Base-by-base conservation (phyloP, 139 green algal species). In the Chlorella ohadii region DNA sequence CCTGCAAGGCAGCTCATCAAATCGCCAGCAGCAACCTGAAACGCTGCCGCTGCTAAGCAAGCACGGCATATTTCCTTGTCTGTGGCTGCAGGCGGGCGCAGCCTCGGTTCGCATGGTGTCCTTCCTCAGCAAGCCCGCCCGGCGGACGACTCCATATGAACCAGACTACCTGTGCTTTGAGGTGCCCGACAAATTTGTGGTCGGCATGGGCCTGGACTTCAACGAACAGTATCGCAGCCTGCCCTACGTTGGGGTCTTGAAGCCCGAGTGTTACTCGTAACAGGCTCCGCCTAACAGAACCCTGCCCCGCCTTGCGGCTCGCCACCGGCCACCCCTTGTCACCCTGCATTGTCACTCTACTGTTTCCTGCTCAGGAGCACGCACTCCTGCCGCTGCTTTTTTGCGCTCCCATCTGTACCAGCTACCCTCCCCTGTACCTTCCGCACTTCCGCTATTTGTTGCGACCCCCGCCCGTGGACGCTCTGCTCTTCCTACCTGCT, bases 121-220 rank as follows among this genome's bases (percentile, higher is more conserved):
- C 11, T 85, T 97, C 72, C 92, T 98, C 41, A 90, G 95, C 88
- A 98, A 98, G 87, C 74, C 88, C 27, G 83, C 87, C 6, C 85
- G 95, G 22, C 85, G 95, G 0, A 63, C 83, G 44, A 88, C 95
- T 6, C 44, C 89, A 27, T 86, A 94, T 57, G 56, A 85, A 11
- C 87, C 88, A 0, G 90, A 96, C 59, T 95, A 94, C 83, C 67
- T 79, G 2, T 89, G 90, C 31, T 96, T 95, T 80, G 51, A 91
- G 83, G 89, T 94, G 72, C 76, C 86, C 57, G 93, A 98, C 65
- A 88, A 95, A 44, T 98, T 98, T 88, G 95, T 98, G n/a, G 91
- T 98, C 4, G 96, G 96, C 11, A 98, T 97, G 79, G 96, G 96
- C 13, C 88, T 99, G 73, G 96, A 99, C 88, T 99, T 92, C 71